phyloP scores from a whole-genome alignment of 2,329 filamentous ascomycete species.

The Pseudogymnoascus sp. region DNA sequence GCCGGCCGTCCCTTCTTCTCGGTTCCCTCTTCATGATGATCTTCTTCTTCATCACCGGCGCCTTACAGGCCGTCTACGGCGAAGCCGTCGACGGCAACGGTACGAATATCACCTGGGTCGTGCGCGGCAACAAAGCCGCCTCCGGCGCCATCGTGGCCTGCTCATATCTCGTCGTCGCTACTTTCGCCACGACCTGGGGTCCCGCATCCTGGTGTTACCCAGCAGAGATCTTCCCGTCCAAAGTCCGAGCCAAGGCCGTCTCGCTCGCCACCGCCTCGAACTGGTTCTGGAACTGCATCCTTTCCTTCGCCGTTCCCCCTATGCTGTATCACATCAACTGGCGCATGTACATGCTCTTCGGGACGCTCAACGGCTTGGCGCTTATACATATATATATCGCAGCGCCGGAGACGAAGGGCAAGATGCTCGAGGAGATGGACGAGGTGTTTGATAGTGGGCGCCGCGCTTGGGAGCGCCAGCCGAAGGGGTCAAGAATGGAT shows the following conservation, averaged over 20 bases:
- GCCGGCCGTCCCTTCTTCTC: slow-evolving; percentile 55
- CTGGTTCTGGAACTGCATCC: slow-evolving; percentile 64
- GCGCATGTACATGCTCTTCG: slow-evolving; percentile 68
- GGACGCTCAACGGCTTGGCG: slow-evolving; percentile 58
- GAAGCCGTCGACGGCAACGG: slow-evolving; percentile 35
- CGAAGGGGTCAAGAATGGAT: slow-evolving; percentile 37
- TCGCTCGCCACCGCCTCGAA: slow-evolving; percentile 67
- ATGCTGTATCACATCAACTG: slow-evolving; percentile 48
- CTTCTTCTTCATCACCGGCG: slow-evolving; percentile 55
- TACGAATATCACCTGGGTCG: slow-evolving; percentile 46
- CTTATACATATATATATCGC: slow-evolving; percentile 60
- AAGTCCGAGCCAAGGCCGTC: slow-evolving; percentile 64
- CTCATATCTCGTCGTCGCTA: slow-evolving; percentile 65
- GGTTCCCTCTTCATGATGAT: slow-evolving; percentile 56
- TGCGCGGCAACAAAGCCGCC: slow-evolving; percentile 40
- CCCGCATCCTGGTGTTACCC: slow-evolving; percentile 45
- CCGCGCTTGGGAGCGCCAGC: slow-evolving; percentile 46
- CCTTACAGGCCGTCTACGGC: slow-evolving; percentile 52
- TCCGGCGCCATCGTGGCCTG: slow-evolving; percentile 59
- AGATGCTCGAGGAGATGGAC: slow-evolving; percentile 69
- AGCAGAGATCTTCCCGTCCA: slow-evolving; percentile 60
- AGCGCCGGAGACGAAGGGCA: slow-evolving; percentile 62
- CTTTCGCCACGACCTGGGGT: slow-evolving; percentile 54
- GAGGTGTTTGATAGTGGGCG: slow-evolving; percentile 56
- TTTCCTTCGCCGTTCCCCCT: slow-evolving; percentile 45